Base-by-base conservation (phyloP, 768 basidiomycete genomes). In the Amylocystis lapponica region DNA sequence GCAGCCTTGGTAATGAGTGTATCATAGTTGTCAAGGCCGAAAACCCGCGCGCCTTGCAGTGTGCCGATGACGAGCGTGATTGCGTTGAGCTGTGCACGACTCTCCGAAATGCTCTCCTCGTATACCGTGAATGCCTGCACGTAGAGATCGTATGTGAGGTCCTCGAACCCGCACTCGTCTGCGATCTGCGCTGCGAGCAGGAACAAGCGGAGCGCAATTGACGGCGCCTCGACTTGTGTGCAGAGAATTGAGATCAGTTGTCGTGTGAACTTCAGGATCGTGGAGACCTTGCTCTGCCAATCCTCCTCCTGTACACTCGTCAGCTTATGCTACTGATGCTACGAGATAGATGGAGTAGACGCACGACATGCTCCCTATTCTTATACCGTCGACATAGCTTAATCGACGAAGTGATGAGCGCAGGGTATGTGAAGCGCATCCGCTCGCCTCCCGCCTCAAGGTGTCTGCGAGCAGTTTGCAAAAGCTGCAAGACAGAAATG, bases 1-100 rank as follows among this genome's bases (percentile, higher is more conserved):
- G 95, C 95, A n/a, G 95, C 96, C 66, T 99, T 98, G 21, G 96
- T 98, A 56, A 97, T 92, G 49, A 99, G 67, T 2, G 95, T 98
- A 57, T 98, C 96, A 58, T 96, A 97, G 62, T 95, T 95, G 56
- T 99, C 96, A 36, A 76, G 76, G 27, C 84, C 85, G 58, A 98
- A 98, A n/a, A 94, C 93, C 49, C 83, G 72, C 25, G 91, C 86
- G 9, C 84, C 81, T 43, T 91, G 89, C 30, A 99, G 68, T 5
- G 92, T 89, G 37, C 86, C 85, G 46, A 98, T 96, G 53, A 99
- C 86, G 16, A 94, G 76, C 5, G 92, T 90, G 59, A 99, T 97
- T n/a, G 95, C 94, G 57, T 95, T 91, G 8, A 99, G 68, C 63
- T 99, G 96, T 4, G 92, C 92, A 3, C 95, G 79, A 26, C 87